Base-by-base conservation (phyloP, 768 basidiomycete species). In the Dioszegia aurantiaca region DNA sequence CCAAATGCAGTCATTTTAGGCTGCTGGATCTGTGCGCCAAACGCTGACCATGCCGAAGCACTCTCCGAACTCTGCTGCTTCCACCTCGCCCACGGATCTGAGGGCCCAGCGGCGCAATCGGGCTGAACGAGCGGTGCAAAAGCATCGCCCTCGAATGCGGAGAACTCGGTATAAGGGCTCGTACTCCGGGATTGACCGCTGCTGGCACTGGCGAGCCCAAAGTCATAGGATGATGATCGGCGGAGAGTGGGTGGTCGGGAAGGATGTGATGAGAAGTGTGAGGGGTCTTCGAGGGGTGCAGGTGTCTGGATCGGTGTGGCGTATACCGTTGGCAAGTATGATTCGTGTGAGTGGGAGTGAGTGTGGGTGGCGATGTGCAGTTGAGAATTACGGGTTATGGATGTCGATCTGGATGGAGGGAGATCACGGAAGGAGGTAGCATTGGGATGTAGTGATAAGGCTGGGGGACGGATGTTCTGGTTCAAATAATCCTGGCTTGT, bases 301-400 rank as follows among this genome's bases (percentile, higher is more conserved):
- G 51, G 51, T 8, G 51, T 53, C 40, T 39, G 51, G 39, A 53
- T 36, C 1, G 51, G 51, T 5, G 51, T 53, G 17, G 36, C 51
- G 39, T 40, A 53, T 3, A 31, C 11, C 8, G 19, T 17, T 37
- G 36, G 51, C 26, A 39, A 37, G 51, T 40, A 53, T 19, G 51
- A 53, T 39, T 53, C 51, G 51, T 53, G 51, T 10, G 51, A 41
- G 37, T 40, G 51, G 23, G 51, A 53, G 40, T 53, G 51, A 37
- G 37, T 17, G 16, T 40, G 51, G n/a, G 46, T 30, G 27, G 37
- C 51, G 33, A 53, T 30, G 12, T 53, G 51, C 4, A 53, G 36
- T 26, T 36, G 39, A 3, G 39, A 37, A 3, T 14, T 14, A 19
- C 51, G 33, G 51, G 19, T 27, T 10, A 37, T 24, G 19, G 51